Evolutionary conservation across 1,284 basidiomycete species (phyloP).

Genomic region (Melampsora americana): DNA sequence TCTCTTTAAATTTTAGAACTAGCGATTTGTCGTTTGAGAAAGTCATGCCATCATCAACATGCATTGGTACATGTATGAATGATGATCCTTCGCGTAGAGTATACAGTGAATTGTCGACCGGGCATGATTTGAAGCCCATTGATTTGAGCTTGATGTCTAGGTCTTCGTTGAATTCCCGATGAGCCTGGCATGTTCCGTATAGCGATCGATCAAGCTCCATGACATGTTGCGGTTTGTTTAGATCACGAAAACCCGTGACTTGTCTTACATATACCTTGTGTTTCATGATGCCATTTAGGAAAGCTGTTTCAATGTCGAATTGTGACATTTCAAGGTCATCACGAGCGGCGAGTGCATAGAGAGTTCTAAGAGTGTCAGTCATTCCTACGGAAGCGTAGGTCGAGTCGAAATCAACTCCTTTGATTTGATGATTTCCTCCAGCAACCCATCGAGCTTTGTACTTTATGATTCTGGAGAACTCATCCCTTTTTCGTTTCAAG

Average conservation of each 20-base stretch:
- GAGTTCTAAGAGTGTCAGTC: too few relatives aligned
- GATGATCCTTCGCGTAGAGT: not conserved
- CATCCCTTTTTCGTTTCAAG: not conserved
- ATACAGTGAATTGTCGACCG: not conserved
- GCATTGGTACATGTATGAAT: slow-evolving; percentile 8
- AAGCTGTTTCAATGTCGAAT: too few relatives aligned
- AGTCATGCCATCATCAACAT: slow-evolving; percentile 5
- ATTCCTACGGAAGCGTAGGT: too few relatives aligned
- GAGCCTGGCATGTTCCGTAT: slow-evolving; percentile 11
- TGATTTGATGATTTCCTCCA: slow-evolving; percentile 6
- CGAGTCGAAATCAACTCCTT: too few relatives aligned
- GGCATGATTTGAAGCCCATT: not conserved
- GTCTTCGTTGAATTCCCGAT: too few relatives aligned
- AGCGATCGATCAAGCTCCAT: not conserved
- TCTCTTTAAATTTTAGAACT: not conserved
- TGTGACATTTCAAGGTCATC: too few relatives aligned
- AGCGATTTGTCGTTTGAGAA: not conserved
- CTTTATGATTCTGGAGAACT: not conserved
- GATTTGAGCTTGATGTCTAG: not conserved
- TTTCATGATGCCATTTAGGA: too few relatives aligned
- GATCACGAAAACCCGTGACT: slow-evolving; percentile 5
- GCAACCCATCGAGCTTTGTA: not conserved
- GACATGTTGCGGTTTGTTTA: not conserved
- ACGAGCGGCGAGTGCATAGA: too few relatives aligned
- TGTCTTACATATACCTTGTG: not conserved